Percentiles rank a stretch among this genome's conserved stretches.
Evolutionary conservation across 805 yeast species (phyloP).

Genomic region (Candida boidinii): DNA sequence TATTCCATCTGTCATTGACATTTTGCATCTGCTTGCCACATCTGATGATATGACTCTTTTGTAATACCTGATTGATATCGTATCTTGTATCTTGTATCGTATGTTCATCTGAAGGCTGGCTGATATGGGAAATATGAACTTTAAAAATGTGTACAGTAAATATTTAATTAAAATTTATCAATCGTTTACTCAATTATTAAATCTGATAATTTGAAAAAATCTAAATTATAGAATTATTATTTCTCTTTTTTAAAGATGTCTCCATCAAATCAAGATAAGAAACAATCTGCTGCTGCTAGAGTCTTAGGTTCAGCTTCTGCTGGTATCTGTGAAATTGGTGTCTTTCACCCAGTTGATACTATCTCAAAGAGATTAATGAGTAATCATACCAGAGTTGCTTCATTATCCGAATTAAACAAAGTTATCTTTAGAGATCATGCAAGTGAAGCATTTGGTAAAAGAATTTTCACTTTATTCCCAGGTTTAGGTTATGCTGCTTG

Average conservation of each 20-base stretch:
- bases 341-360: conserved; percentile 98
- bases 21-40: no score
- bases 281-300: conserved; percentile 84
- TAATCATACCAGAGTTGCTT: conserved; percentile 61
- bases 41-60: no score
- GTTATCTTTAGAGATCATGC: conserved; percentile 87
- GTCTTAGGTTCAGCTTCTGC: conserved; percentile 97
- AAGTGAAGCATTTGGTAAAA: conserved; percentile 53
- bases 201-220: no score
- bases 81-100: no score
- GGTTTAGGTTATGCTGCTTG: conserved; percentile 98
- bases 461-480: conserved; percentile 84
- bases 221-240: no score
- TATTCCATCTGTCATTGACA: no score
- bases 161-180: no score
- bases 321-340: conserved; percentile 92
- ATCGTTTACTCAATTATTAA: no score
- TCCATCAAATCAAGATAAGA: conserved; percentile 45
- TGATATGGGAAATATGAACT: no score
- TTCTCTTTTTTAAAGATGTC: conserved; percentile 13
- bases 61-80: no score
- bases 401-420: conserved; percentile 59
- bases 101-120: no score
- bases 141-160: background rate
- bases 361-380: conserved; percentile 93